phyloP scores from a whole-genome alignment of 345 rosid species.

The Eucalyptus curtisii region DNA sequence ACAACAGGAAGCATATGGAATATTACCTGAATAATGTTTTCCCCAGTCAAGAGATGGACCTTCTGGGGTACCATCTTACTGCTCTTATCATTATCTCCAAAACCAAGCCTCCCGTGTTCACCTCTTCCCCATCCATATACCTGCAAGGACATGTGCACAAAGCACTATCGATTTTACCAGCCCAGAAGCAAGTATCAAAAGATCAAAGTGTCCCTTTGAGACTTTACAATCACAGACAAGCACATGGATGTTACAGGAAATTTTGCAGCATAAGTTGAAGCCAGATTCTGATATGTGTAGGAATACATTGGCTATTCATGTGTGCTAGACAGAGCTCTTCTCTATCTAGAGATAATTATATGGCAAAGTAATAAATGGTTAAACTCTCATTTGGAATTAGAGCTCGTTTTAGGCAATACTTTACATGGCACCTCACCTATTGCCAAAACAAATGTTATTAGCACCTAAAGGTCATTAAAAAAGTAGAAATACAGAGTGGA shows the following conservation, averaged over 20 bases:
- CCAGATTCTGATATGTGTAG: neutral
- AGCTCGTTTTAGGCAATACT: neutral
- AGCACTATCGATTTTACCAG: neutral
- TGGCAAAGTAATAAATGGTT: neutral
- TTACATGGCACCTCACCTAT: neutral
- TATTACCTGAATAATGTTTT: constrained; percentile 66
- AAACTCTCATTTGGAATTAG: neutral
- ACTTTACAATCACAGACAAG: neutral
- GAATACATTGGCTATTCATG: neutral
- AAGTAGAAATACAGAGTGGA: neutral
- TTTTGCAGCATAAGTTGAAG: neutral
- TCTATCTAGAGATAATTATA: neutral
- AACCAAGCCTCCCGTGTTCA: constrained; percentile 97
- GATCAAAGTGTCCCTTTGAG: neutral
- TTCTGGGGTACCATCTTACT: constrained; percentile 97
- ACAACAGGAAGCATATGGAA: neutral
- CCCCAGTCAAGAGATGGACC: constrained; percentile 77
- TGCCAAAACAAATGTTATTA: neutral
- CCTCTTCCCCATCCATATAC: constrained; percentile 99
- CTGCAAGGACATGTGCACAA: constrained; percentile 10
- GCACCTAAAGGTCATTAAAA: neutral
- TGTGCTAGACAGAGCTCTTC: neutral
- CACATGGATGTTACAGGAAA: neutral
- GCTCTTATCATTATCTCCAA: constrained; percentile 97
- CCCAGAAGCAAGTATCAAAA: neutral